phyloP scores from a whole-genome alignment of 2,329 filamentous ascomycete genomes.

The Aspergillus sp. region DNA sequence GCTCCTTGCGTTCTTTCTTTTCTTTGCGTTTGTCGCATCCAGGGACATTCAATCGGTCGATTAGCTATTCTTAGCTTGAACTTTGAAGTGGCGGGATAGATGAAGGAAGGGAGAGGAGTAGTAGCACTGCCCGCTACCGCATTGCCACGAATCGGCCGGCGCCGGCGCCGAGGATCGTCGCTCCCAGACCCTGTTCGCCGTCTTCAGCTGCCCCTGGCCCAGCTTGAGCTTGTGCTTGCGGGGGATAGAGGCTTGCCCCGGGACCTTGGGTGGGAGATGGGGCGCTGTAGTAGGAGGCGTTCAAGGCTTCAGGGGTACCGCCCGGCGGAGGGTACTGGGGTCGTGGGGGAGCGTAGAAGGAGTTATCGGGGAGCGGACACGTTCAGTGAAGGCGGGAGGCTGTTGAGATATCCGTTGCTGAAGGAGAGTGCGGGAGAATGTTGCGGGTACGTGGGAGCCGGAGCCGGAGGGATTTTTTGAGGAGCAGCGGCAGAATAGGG shows the following conservation, averaged over 20 bases:
- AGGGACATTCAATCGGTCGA: too few relatives aligned
- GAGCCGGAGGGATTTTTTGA: neutral
- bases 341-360: neutral
- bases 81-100: too few relatives aligned
- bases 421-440: neutral
- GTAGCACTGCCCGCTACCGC: too few relatives aligned
- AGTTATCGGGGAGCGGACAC: too few relatives aligned
- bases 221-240: neutral
- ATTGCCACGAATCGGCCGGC: neutral
- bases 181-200: neutral
- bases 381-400: too few relatives aligned
- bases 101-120: too few relatives aligned
- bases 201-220: neutral
- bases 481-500: neutral
- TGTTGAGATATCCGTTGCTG: neutral
- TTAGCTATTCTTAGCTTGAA: too few relatives aligned
- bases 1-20: too few relatives aligned
- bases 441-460: neutral
- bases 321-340: neutral
- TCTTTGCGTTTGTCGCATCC: too few relatives aligned
- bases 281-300: neutral
- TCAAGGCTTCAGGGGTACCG: neutral
- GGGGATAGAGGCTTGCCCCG: neutral
- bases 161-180: neutral
- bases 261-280: too few relatives aligned